Base-by-base conservation (phyloP, 768 basidiomycete species). In the Mycena rosella region DNA sequence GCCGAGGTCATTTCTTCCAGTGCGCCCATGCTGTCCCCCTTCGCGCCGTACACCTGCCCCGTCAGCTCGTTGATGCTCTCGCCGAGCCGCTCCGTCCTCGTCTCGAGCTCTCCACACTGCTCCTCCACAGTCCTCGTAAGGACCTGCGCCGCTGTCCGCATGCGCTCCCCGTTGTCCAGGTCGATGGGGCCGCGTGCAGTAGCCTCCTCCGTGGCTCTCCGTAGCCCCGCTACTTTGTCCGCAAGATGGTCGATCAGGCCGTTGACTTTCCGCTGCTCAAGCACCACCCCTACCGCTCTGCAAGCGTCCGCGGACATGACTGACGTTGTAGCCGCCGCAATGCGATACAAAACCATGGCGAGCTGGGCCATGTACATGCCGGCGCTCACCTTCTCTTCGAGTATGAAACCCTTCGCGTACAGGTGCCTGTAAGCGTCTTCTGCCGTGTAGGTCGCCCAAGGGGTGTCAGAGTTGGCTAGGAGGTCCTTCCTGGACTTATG, bases 121-220 rank as follows among this genome's bases (percentile, higher is more conserved):
- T 61, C 60, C 7, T 61, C 49, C 8, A 53, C 60, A 5, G 60
- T 52, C 48, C 49, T 2, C 49, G 60, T 61, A 17, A 61, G 27
- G 11, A 52, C 49, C n/a, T 13, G 14, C 47, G 60, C 48, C n/a
- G 60, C 60, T 2, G 15, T 30, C 24, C 36, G 34, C 29, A 52
- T 20, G 47, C 9, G 9, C 44, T n/a, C 44, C 20, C 20, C 44
- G n/a, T 24, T n/a, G 5, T n/a, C 44, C 44, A n/a, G n/a, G n/a
- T 45, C 44, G 22, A n/a, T n/a, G n/a, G n/a, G n/a, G n/a, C n/a
- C n/a, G n/a, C 9, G 13, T 22, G 44, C 44, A 24, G 8, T 9
- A 5, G 13, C 9, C 5, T 2, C 10, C 20, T 45, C 44, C 4
- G 10, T 14, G 10, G 14, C 8, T 14, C 17, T 4, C 13, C 17